Base-by-base conservation (phyloP, 345 rosid species). In the Salix suchowensis region DNA sequence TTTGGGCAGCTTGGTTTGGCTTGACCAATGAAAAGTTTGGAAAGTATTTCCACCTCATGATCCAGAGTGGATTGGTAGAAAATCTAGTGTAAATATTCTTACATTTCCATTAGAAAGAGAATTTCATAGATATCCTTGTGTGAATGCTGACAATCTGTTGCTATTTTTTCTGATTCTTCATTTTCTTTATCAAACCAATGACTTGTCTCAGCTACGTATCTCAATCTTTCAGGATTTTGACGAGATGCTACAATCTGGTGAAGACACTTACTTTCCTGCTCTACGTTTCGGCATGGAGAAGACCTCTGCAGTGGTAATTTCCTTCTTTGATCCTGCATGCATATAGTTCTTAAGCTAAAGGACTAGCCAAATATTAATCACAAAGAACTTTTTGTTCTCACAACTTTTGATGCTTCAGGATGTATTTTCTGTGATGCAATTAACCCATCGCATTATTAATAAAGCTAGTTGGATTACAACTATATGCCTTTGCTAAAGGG, bases 191-290 rank as follows among this genome's bases (percentile, higher is more conserved):
- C 19, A 37, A 28, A 61, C 28, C 62, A n/a, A 24, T 58, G 14
- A 4, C 18, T 71, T 14, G 62, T 80, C 68, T 77, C 69, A 74
- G 10, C 70, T 72, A 48, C 70, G 26, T 48, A 77, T 64, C 79
- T 61, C 68, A 15, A 73, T 79, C 46, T 82, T 82, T 77, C 88
- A 96, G 95, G 95, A 89, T 86, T 75, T 83, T 72, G 84, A 82
- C 70, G 90, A 88, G 83, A 80, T 62, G 39, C 62, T 85, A 54
- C 93, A 92, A 74, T 92, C 90, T 87, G 99, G 99, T 50, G 99
- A 94, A 71, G 88, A 89, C 73, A 96, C 95, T 3, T 88, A 83
- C 78, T 96, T 90, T 84, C 95, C 98, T 74, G 95, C 99, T n/a
- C 66, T 96, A 66, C 73, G 61, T 70, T 88, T 92, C 80, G 94